Base-by-base conservation (phyloP, 306 rosid genomes). In the Luffa acutangula region DNA sequence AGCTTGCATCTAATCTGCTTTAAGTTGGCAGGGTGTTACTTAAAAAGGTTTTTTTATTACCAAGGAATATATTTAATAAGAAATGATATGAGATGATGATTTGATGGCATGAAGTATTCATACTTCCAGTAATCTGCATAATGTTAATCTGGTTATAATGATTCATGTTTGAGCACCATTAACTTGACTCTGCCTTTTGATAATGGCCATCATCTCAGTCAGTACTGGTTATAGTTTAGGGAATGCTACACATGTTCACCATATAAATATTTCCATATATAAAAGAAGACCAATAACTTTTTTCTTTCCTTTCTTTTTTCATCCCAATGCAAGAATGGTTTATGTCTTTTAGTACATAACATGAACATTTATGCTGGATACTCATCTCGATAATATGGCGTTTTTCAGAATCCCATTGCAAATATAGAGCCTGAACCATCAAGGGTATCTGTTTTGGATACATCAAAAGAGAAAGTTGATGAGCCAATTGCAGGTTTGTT, bases 361-460 rank as follows among this genome's bases (percentile, higher is more conserved):
- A 48, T 7, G 8, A 21, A 49, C 45, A 49, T 73, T 25, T 73
- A 33, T 21, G 33, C 45, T 74, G 21, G 42, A 74, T 49, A 34
- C 64, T 53, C 18, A 75, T 51, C 48, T 51, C 10, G 18, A 75
- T 51, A 52, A 34, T 75, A 57, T 77, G 69, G 1, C 4, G 2
- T 78, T 69, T 71, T 53, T 76, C 90, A 95, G 97, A 83, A 71
- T 49, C 57, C 48, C 3, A 18, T 43, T 77, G 82, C 46, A 45
- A 86, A 84, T 82, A 84, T 80, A 81, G 94, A 86, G 79, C 87
- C 87, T 46, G 87, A 80, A 41, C 88, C 93, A 63, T 87, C 92
- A 54, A 87, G 87, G 83, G 81, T 78, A 81, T 89, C 90, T 80
- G 93, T 89, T 58, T 89, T 90, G 70, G 87, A 88, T 83, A 84